Evolutionary conservation across 345 rosid genomes (phyloP).

Genomic region (Eucalyptus shirleyi): DNA sequence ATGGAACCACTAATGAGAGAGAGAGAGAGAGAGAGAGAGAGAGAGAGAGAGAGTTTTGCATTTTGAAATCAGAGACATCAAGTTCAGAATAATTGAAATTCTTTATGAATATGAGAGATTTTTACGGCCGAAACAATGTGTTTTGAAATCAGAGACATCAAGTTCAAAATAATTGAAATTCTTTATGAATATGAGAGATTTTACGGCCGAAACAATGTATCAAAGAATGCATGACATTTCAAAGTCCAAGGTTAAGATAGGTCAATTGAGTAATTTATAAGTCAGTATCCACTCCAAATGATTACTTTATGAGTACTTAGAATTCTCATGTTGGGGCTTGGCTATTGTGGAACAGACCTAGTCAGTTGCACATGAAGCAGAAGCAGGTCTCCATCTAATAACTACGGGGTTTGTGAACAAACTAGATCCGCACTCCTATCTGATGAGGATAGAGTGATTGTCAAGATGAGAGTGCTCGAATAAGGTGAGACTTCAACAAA

Average conservation of each 20-base stretch:
- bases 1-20: neutral
- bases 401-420: neutral
- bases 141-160: neutral
- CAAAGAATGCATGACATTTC: neutral
- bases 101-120: neutral
- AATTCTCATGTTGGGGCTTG: neutral
- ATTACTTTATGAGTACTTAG: neutral
- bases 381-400: no score
- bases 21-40: no score
- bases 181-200: neutral
- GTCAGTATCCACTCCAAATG: neutral
- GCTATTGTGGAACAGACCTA: neutral
- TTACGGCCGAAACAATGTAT: fast-evolving
- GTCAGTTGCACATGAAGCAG: neutral
- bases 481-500: neutral
- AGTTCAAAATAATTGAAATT: neutral
- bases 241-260: neutral
- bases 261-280: neutral
- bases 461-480: neutral
- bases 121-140: neutral
- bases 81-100: neutral
- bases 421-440: neutral
- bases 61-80: no score
- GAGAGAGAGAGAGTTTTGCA: neutral
- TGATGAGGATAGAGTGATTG: neutral